Base-by-base conservation (phyloP, 305 asterid genomes). In the Fraxinus sp. region DNA sequence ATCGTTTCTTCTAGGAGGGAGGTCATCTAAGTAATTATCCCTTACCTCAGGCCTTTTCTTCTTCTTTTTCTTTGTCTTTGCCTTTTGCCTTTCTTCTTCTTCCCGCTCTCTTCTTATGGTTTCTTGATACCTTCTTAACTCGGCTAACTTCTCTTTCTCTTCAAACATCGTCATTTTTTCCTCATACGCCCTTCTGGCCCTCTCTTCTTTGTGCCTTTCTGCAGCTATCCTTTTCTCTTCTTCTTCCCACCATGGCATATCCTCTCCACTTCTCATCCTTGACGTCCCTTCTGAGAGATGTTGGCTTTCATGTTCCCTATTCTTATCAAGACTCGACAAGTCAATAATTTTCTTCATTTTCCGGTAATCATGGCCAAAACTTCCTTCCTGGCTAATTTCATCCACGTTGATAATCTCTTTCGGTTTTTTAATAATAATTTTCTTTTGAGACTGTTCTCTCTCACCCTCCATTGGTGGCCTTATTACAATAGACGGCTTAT, bases 321-420 rank as follows among this genome's bases (percentile, higher is more conserved):
- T 90, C 83, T 30, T 90, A 83, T 92, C 96, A 78, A 92, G 78
- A 87, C 91, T 85, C 0, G 99, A 92, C 83, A 97, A 86, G 55
- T 95, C 99, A 18, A 85, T 78, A 32, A 96, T 91, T 88, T 90
- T 97, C 89, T 90, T 95, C 28, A 94, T 95, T 87, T 97, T 97
- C 87, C 94, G 88, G 87, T 85, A 87, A 79, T 95, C 98, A 73
- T 85, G 71, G 85, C 92, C 97, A 78, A 86, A 84, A 82, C 97
- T 93, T 85, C 97, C 98, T 72, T 97, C 99, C 91, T 91, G 98
- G 86, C 95, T 93, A 81, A 84, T 85, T 7, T 97, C 96, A 16
- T 96, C 98, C 77, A 89, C 84, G 85, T 81, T 91, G 83, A 87
- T 55, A 14, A 90, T 81, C 90, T 97, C 98, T 85, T 90, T 97